Evolutionary conservation across 768 basidiomycete genomes (phyloP), one percentile per base, ranked within the genome.

Genomic region (Termitomyces bulborhizus): DNA sequence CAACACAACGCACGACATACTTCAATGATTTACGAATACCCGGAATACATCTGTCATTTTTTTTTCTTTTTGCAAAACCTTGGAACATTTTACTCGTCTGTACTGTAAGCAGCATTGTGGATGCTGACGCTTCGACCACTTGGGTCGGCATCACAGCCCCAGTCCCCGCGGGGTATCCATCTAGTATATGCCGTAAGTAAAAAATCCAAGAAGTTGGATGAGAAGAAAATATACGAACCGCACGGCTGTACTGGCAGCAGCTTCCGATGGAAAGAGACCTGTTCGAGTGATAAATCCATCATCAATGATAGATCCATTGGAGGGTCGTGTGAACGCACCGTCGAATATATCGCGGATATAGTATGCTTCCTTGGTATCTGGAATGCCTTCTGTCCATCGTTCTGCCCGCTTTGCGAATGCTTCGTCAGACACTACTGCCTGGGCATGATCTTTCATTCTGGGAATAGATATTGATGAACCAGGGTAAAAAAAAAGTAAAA

Each of bases 281-380:
- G 61, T 7, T 21, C n/a, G 40, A 42, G 43, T 53, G 54, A 48
- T 58, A 51, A 49, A 58, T 52, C 12, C 63, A 43, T 59, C 34
- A 4, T 42, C 49, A 26, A n/a, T 40, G 21, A 43, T 18, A 26
- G n/a, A 6, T n/a, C 36, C 41, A 21, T 58, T 16, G 42, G 34
- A 12, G 34, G 11, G 52, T 47, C 18, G 53, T 54, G 45, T 47
- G 49, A 27, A 60, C 73, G 66, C 66, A 84, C 89, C 74, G 68
- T 98, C 92, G 65, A 99, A 99, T 51, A 93, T 80, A 55, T 98
- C 88, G 54, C 94, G 83, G 66, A 98, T 90, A 62, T 81, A 84
- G 71, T 95, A 98, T 0, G 91, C 97, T 71, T 99, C 97, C 70
- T 98, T 98, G 24, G 97, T 98, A 61, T 94, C 91, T 5, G 97